phyloP scores from a whole-genome alignment of 1,284 basidiomycete genomes.

The Fomes fomentarius region DNA sequence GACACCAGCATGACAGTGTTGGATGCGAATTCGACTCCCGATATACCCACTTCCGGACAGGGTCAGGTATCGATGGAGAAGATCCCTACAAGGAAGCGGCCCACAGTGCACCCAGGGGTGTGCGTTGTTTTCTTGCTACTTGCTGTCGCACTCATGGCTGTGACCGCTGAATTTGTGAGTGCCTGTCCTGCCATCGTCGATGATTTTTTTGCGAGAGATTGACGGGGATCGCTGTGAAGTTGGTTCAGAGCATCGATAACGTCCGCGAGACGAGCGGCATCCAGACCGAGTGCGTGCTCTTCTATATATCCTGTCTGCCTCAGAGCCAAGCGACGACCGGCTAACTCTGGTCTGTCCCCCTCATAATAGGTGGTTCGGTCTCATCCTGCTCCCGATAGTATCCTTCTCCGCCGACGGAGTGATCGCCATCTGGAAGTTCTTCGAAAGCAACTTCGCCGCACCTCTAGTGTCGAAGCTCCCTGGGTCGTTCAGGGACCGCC shows the following conservation, averaged over 20 bases:
- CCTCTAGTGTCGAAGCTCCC: neutral
- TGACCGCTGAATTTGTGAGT: slow-evolving; percentile 70
- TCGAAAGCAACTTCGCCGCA: slow-evolving; percentile 26
- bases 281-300: slow-evolving; percentile 48
- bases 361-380: slow-evolving; percentile 76
- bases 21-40: too few relatives aligned
- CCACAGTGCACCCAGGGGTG: slow-evolving; percentile 52
- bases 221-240: too few relatives aligned
- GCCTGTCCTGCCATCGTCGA: neutral
- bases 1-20: too few relatives aligned
- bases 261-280: slow-evolving; percentile 48
- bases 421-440: slow-evolving; percentile 55
- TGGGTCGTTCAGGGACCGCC: too few relatives aligned
- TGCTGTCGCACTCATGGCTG: slow-evolving; percentile 61
- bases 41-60: too few relatives aligned
- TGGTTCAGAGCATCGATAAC: slow-evolving; percentile 63
- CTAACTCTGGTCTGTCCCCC: neutral
- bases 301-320: too few relatives aligned
- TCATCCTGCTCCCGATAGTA: slow-evolving; percentile 67
- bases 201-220: too few relatives aligned
- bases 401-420: slow-evolving; percentile 71
- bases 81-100: too few relatives aligned
- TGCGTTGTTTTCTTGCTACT: slow-evolving; percentile 53
- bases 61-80: too few relatives aligned
- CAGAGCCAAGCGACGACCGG: neutral